Evolutionary conservation across 495 filamentous ascomycete genomes (phyloP), one percentile per base, ranked within the genome.

Genomic region (Schizothecium vesticola): DNA sequence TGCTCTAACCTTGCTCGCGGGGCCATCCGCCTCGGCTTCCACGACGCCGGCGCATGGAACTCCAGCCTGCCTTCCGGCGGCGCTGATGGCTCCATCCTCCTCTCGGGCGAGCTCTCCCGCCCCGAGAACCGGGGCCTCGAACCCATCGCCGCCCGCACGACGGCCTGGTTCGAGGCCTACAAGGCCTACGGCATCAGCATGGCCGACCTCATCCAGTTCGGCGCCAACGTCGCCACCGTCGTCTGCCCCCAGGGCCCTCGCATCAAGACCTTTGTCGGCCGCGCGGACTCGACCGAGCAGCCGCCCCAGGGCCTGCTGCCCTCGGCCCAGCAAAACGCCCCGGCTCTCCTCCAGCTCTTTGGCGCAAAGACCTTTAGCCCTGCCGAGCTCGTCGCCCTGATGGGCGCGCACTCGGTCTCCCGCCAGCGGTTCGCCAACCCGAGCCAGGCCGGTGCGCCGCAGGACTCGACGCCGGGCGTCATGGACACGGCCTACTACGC

Each of bases 21-120:
- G 5, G 63, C 63, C 63, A 58, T 65, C 63, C 63, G 63, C 21
- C 63, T 65, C 25, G 63, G 55, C 63, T 65, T 65, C 55, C 63
- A 65, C 63, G 63, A 65, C 16, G 36, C 63, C 23, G 43, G 36
- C 13, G 51, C 43, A 9, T 65, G 63, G 63, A 65, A 65, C 55
- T n/a, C 51, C 9, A 57, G 51, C 22, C 24, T 65, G 1, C 63
- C 63, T 1, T 31, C 23, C 19, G 63, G 63, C 5, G 63, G 63
- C 63, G 63, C 63, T 8, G 63, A 65, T 19, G 63, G 63, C n/a
- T 65, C 63, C 51, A 65, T 65, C 26, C 63, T 65, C 23, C 51
- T 65, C 63, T 33, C 43, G 19, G 63, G 31, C 13, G 63, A 65
- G 25, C 63, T 65, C 23, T 16, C 63, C 55, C 63, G 63, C 16